Evolutionary conservation across 805 yeast genomes (phyloP).

Genomic region (Nakazawaea siamensis): DNA sequence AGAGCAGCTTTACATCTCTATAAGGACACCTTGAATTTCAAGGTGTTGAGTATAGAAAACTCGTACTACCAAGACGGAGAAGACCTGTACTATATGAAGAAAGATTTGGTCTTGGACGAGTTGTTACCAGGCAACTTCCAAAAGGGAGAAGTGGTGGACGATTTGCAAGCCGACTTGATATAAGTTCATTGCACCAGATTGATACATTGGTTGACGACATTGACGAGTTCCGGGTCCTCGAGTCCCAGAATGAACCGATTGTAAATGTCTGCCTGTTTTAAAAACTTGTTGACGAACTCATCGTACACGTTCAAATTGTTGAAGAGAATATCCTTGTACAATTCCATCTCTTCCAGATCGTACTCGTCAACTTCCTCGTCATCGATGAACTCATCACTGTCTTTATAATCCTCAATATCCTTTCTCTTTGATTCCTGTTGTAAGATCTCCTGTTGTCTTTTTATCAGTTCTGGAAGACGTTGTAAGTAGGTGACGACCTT

Average conservation of each 20-base stretch:
- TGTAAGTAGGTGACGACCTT: slow-evolving; percentile 33
- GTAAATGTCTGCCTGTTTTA: slow-evolving; percentile 5
- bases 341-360: slow-evolving; percentile 14
- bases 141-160: slow-evolving; percentile 41
- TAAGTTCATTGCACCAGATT: slow-evolving; percentile 18
- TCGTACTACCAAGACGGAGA: slow-evolving; percentile 96
- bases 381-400: slow-evolving; percentile 15
- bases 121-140: slow-evolving; percentile 52
- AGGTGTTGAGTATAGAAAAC: slow-evolving; percentile 72
- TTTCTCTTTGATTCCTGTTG: slow-evolving; percentile 24
- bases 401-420: slow-evolving; percentile 14
- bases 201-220: slow-evolving; percentile 7
- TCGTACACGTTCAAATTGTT: slow-evolving; percentile 23
- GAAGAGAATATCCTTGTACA: slow-evolving; percentile 22
- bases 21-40: slow-evolving; percentile 76
- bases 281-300: slow-evolving; percentile 16
- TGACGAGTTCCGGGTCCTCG: neutral
- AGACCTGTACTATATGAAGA: slow-evolving; percentile 94
- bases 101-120: slow-evolving; percentile 51
- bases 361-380: slow-evolving; percentile 18
- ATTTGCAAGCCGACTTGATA: slow-evolving; percentile 24
- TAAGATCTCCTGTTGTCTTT: slow-evolving; percentile 34
- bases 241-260: slow-evolving; percentile 6
- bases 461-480: slow-evolving; percentile 40
- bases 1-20: slow-evolving; percentile 91